Evolutionary conservation across 2,329 filamentous ascomycete genomes (phyloP).

Genomic region (Fusarium transvaalense): DNA sequence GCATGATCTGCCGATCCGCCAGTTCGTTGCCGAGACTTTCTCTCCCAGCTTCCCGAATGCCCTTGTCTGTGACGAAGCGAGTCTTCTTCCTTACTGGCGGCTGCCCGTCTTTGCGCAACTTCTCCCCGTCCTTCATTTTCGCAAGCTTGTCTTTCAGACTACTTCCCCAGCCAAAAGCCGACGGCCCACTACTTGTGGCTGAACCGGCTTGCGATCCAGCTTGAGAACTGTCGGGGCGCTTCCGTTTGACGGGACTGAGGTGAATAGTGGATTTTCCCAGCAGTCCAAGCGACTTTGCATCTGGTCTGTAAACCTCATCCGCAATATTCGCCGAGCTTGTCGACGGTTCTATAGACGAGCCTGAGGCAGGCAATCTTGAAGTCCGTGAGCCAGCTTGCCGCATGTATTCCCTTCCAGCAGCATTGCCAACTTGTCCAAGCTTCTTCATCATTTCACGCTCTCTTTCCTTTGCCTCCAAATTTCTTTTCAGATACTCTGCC

Average conservation of each 20-base stretch:
- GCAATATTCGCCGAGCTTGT: conserved; percentile 35
- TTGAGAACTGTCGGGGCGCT: conserved; percentile 61
- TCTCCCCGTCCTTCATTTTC: conserved; percentile 72
- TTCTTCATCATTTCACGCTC: conserved; percentile 79
- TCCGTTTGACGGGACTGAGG: conserved; percentile 72
- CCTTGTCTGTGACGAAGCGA: conserved; percentile 81
- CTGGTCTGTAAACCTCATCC: conserved; percentile 53
- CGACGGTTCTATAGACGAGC: conserved; percentile 31
- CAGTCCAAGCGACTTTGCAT: conserved; percentile 57
- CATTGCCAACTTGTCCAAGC: conserved; percentile 72
- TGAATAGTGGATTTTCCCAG: conserved; percentile 60
- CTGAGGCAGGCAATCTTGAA: conserved; percentile 20
- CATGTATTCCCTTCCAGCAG: conserved; percentile 80
- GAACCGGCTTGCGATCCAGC: conserved; percentile 57
- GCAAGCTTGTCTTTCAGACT: conserved; percentile 67
- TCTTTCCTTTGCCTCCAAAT: conserved; percentile 75
- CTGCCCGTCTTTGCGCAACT: conserved; percentile 53
- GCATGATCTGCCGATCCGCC: conserved; percentile 51
- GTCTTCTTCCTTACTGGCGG: conserved; percentile 77
- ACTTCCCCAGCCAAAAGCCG: conserved; percentile 68
- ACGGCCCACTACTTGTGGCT: conserved; percentile 43
- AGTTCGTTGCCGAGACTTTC: conserved; percentile 75
- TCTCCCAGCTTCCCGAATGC: conserved; percentile 80
- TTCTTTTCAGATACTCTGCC: conserved; percentile 74
- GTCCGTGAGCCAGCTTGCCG: conserved; percentile 51